Base-by-base conservation (phyloP, 306 rosid species). In the Neltuma alba region DNA sequence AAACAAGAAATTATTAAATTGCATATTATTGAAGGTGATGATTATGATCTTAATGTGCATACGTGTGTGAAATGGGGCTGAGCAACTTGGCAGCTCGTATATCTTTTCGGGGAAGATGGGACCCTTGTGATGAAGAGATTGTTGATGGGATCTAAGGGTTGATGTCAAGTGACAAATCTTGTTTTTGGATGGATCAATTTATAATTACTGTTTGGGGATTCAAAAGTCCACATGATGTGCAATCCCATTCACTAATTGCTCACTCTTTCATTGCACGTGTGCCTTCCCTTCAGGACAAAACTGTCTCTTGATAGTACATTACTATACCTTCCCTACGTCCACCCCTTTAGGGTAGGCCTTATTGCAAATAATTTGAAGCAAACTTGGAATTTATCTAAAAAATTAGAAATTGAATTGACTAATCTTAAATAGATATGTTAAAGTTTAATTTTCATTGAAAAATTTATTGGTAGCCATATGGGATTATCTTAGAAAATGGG, bases 221-320 rank as follows among this genome's bases (percentile, higher is more conserved):
- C 74, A 85, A 85, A 87, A 77, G 76, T 79, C 62, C 57, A 84
- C 45, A 30, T 25, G 78, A 79, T 82, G 34, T 78, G 37, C 73
- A 48, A 76, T 75, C 84, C 81, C 79, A 72, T 80, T 50, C 81
- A 69, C 62, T 74, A 61, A 58, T 40, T 60, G 77, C 58, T 66
- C 68, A 55, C 58, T 78, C 63, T 57, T 57, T 57, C 84, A 62
- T 23, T 47, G 92, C 91, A 90, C 97, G 94, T 88, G 94, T 86
- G 89, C 54, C 78, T 76, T 84, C 81, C n/a, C 80, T 72, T 82
- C 77, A 85, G 80, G 81, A 84, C 84, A 85, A 83, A 81, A 69
- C 74, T 30, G 61, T 10, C 81, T 36, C 66, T 69, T 73, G 65
- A 80, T 68, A 73, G 80, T 84, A 87, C 80, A 54, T 44, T 34